phyloP scores from a whole-genome alignment of 2,329 filamentous ascomycete species.

The Pleoardoris graminearum region DNA sequence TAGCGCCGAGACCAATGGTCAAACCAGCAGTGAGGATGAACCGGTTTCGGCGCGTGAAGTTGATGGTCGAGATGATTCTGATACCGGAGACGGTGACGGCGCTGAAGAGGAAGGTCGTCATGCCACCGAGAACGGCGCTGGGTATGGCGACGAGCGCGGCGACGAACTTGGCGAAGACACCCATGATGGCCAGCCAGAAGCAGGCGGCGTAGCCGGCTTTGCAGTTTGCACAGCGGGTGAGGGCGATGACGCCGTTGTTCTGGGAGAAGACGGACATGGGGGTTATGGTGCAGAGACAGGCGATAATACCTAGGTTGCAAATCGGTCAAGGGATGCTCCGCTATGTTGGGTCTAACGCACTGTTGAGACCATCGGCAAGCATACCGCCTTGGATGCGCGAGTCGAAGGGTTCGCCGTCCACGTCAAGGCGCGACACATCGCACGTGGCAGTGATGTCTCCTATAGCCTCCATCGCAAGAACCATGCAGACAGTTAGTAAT shows the following conservation, averaged over 20 bases:
- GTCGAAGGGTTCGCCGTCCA: conserved; percentile 72
- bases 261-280: conserved; percentile 81
- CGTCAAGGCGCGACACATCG: conserved; percentile 76
- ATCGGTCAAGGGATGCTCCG: too few relatives aligned
- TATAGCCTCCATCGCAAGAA: conserved; percentile 77
- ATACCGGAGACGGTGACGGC: conserved; percentile 78
- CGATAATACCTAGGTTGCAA: conserved; percentile 66
- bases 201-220: conserved; percentile 78
- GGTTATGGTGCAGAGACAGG: conserved; percentile 76
- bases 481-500: conserved; percentile 64
- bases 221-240: conserved; percentile 80
- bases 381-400: conserved; percentile 78
- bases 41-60: conserved; percentile 77
- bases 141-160: conserved; percentile 79
- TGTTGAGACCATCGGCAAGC: conserved; percentile 76
- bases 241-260: conserved; percentile 82
- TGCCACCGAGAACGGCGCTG: conserved; percentile 51
- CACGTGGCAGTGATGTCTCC: conserved; percentile 81
- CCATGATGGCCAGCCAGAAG: conserved; percentile 78
- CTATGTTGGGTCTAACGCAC: background rate
- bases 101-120: conserved; percentile 76
- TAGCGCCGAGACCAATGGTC: conserved; percentile 67
- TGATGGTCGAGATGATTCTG: conserved; percentile 70
- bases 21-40: conserved; percentile 80
- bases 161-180: conserved; percentile 81